Conservation (phyloP, 805 yeast species). For the Wickerhamomyces xylosicus region DNA sequence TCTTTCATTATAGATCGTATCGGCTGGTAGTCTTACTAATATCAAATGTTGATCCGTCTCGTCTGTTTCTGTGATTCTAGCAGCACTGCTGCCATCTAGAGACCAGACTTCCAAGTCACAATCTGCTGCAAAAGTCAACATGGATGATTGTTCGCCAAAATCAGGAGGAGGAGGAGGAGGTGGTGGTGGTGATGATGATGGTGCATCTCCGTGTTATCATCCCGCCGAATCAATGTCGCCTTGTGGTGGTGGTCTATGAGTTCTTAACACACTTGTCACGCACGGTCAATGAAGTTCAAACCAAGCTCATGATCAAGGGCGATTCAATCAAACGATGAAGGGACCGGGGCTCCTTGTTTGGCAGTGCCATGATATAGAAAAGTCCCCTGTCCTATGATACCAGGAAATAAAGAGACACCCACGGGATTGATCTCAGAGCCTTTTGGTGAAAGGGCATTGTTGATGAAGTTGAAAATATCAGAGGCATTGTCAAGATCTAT, state of each 20-base stretch:
- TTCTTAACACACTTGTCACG: no score
- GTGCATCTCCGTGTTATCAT: no score
- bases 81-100: constrained; percentile 65
- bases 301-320: constrained; percentile 59
- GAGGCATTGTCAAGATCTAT: constrained; percentile 40
- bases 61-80: constrained; percentile 38
- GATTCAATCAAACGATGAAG: constrained; percentile 45
- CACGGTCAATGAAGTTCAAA: constrained; percentile 31
- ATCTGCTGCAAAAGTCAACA: constrained; percentile 37
- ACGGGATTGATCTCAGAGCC: constrained; percentile 42
- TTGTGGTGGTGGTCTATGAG: no score
- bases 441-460: constrained; percentile 41
- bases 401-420: constrained; percentile 51
- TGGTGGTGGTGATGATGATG: constrained; percentile 1
- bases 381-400: constrained; percentile 49
- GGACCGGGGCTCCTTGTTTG: constrained; percentile 24
- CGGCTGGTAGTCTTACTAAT: constrained; percentile 24
- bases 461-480: constrained; percentile 44
- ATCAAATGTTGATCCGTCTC: constrained; percentile 51
- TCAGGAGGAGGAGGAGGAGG: constrained; percentile 3
- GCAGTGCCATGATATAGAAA: constrained; percentile 43
- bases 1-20: constrained; percentile 28
- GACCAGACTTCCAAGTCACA: constrained; percentile 39
- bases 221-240: no score
- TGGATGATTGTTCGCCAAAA: constrained; percentile 3